Evolutionary conservation across 225 moss, liverwort and hornwort genomes (phyloP).

Genomic region (Sphagnum tenellum): DNA sequence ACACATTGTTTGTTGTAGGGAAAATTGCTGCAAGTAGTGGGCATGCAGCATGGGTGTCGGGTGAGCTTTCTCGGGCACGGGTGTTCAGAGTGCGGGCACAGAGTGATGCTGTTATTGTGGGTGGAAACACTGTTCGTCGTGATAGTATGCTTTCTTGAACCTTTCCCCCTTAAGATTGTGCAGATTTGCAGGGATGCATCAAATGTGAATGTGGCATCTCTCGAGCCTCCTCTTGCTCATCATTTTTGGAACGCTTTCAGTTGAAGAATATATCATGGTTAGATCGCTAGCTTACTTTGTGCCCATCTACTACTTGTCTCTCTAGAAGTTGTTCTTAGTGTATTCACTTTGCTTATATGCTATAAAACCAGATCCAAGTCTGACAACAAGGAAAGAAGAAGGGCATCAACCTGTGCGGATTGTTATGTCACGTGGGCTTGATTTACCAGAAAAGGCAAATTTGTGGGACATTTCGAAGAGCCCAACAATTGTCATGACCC

Average conservation of each 20-base stretch:
- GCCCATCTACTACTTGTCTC: too few species aligned
- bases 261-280: too few species aligned
- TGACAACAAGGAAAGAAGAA: constrained; percentile 63
- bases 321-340: too few species aligned
- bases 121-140: constrained; percentile 85
- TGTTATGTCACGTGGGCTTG: constrained; percentile 76
- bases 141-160: constrained; percentile 32
- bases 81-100: constrained; percentile 72
- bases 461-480: constrained; percentile 73
- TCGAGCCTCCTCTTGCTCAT: too few species aligned
- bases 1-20: constrained; percentile 19
- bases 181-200: too few species aligned
- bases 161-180: neutral
- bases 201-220: too few species aligned
- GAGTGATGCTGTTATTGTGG: constrained; percentile 83
- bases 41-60: constrained; percentile 92
- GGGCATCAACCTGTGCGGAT: constrained; percentile 90
- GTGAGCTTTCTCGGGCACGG: constrained; percentile 61
- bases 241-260: too few species aligned
- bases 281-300: too few species aligned
- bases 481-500: constrained; percentile 88
- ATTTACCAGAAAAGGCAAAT: constrained; percentile 66
- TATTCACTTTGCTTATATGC: neutral
- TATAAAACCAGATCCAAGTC: constrained; percentile 48
- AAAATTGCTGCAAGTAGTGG: constrained; percentile 93